Conservation (phyloP, 805 yeast genomes). For the Zygosaccharomyces rouxii region DNA sequence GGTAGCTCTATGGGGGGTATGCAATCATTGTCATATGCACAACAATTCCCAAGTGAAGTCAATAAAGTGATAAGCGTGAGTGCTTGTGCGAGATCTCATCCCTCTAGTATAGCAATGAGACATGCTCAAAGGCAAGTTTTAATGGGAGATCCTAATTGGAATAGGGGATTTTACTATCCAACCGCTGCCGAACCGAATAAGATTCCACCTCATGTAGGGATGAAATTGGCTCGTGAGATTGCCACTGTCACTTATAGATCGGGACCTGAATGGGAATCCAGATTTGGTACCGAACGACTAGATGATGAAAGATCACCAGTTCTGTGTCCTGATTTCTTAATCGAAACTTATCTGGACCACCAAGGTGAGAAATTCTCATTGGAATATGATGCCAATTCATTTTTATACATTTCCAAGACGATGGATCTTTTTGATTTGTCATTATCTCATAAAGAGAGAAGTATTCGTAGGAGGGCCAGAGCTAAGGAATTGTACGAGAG, state of each 20-base stretch:
- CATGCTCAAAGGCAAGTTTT: constrained; percentile 89
- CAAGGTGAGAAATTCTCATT: constrained; percentile 91
- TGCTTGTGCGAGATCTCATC: constrained; percentile 93
- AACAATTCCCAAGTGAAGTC: constrained; percentile 76
- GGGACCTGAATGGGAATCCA: constrained; percentile 95
- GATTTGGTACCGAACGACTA: constrained; percentile 85
- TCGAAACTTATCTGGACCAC: constrained; percentile 90
- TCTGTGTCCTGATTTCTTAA: constrained; percentile 85
- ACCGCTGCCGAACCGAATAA: constrained; percentile 31
- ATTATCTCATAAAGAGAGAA: constrained; percentile 40
- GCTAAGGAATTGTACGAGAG: constrained; percentile 33
- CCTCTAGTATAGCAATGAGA: constrained; percentile 88
- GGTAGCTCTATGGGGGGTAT: constrained; percentile 99
- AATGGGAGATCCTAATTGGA: constrained; percentile 95
- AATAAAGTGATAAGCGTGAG: constrained; percentile 72
- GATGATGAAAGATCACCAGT: constrained; percentile 79
- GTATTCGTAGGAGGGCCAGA: constrained; percentile 39
- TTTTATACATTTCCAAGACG: constrained; percentile 83
- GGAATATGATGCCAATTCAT: constrained; percentile 87
- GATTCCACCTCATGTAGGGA: constrained; percentile 89
- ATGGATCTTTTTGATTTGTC: constrained; percentile 93
- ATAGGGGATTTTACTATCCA: constrained; percentile 80
- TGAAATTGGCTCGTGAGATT: constrained; percentile 90
- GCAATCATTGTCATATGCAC: constrained; percentile 87
- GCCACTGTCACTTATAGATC: constrained; percentile 93